Percentiles rank a stretch among this genome's conserved stretches.
Evolutionary conservation across 2,329 filamentous ascomycete genomes (phyloP).

Genomic region (Talaromyces sp.): DNA sequence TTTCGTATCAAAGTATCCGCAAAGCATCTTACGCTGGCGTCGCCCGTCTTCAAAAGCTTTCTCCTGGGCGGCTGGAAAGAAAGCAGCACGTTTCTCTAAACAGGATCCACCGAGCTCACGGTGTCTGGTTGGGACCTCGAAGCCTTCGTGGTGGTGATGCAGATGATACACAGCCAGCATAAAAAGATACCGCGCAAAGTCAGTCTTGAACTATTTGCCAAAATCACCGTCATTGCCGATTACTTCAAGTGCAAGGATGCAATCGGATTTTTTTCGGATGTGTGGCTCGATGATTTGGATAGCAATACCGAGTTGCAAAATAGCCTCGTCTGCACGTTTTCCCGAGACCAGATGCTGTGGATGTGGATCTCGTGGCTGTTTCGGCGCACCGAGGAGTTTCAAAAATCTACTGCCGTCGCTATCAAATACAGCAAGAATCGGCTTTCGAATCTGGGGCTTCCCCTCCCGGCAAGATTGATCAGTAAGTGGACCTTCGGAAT

Average conservation of each 20-base stretch:
- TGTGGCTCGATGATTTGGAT: slow-evolving; percentile 20
- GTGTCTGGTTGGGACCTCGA: slow-evolving; percentile 26
- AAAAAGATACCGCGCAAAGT: slow-evolving; percentile 18
- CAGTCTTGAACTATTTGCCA: slow-evolving; percentile 12
- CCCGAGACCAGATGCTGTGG: slow-evolving; percentile 11
- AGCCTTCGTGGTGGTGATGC: slow-evolving; percentile 24
- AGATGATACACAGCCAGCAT: slow-evolving; percentile 24
- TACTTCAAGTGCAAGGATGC: slow-evolving; percentile 24
- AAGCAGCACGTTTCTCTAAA: slow-evolving; percentile 15
- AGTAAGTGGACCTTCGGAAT: not conserved
- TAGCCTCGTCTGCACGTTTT: not conserved
- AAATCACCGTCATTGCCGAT: slow-evolving; percentile 23
- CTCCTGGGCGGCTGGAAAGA: slow-evolving; percentile 25
- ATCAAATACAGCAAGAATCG: not conserved
- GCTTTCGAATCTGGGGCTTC: slow-evolving; percentile 15
- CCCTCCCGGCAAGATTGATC: slow-evolving; percentile 6
- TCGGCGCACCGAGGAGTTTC: not conserved
- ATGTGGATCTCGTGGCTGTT: slow-evolving; percentile 31
- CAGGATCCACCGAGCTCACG: slow-evolving; percentile 23
- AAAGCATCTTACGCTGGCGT: slow-evolving; percentile 25
- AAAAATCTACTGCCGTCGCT: not conserved
- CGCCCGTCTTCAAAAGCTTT: slow-evolving; percentile 23
- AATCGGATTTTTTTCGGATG: slow-evolving; percentile 19
- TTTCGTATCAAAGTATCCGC: slow-evolving; percentile 25
- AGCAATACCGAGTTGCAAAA: not conserved